These are phyloP conservation scores for Marasmius fiardii DNA, from an alignment of 1,284 basidiomycete genomes.

Conservation along the genomic window DNA sequence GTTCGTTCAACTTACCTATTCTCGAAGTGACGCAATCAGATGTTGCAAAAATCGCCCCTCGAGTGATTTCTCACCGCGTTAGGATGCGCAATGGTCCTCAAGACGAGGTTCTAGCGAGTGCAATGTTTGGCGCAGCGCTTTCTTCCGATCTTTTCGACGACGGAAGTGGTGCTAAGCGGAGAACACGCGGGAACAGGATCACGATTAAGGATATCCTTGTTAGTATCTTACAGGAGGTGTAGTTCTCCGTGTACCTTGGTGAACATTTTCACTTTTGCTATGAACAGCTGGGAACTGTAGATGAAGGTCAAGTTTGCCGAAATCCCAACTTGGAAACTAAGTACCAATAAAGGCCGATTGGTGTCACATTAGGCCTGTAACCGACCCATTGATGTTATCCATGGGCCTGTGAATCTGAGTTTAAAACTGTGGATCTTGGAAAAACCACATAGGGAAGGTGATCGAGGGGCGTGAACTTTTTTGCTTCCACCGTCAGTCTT, in stretches of 20 bases:
- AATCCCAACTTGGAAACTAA: too few relatives aligned
- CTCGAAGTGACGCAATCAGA: conserved; percentile 70
- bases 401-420: too few relatives aligned
- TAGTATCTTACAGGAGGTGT: conserved; percentile 52
- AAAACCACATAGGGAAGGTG: too few relatives aligned
- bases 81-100: conserved; percentile 62
- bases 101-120: conserved; percentile 63
- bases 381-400: too few relatives aligned
- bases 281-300: too few relatives aligned
- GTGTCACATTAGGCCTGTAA: too few relatives aligned
- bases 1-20: conserved; percentile 16
- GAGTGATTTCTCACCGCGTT: conserved; percentile 68
- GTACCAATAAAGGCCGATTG: too few relatives aligned
- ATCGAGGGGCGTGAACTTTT: too few relatives aligned
- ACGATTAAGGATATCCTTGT: conserved; percentile 61
- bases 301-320: too few relatives aligned
- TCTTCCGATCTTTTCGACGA: neutral
- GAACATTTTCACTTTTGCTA: too few relatives aligned
- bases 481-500: too few relatives aligned
- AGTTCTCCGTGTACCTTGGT: neutral
- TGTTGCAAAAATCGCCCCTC: conserved; percentile 63
- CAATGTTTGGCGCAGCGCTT: conserved; percentile 46
- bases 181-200: conserved; percentile 20
- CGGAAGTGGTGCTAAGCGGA: neutral
- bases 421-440: too few relatives aligned